A percentile compares a stretch with the other conserved stretches of the same genome.
Evolutionary conservation across 495 filamentous ascomycete species (phyloP).

Genomic region (Chaetomium cochliodes): DNA sequence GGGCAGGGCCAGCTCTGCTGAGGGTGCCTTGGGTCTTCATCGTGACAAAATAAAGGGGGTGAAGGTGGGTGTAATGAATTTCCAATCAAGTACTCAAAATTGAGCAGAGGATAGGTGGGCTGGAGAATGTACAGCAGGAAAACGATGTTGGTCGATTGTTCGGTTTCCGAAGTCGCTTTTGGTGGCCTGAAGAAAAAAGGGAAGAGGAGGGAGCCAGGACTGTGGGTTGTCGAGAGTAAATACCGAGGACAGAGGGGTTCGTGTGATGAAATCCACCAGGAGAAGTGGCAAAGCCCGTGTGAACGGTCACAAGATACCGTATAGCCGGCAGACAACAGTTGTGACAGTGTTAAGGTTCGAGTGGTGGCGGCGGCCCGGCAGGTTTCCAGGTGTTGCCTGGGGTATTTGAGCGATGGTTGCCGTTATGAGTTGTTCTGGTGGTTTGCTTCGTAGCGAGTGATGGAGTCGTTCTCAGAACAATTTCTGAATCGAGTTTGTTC

Average conservation of each 20-base stretch:
- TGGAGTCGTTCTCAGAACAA: background rate
- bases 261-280: background rate
- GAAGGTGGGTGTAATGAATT: background rate
- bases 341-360: too few species aligned
- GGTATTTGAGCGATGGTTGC: too few species aligned
- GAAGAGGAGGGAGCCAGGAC: background rate
- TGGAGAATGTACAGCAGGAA: background rate
- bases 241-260: background rate
- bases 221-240: background rate
- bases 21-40: background rate
- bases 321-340: background rate
- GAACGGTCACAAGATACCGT: background rate
- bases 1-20: background rate
- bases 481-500: background rate
- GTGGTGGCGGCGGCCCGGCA: too few species aligned
- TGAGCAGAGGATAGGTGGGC: background rate
- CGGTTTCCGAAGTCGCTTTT: background rate
- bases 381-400: too few species aligned
- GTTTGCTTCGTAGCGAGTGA: too few species aligned
- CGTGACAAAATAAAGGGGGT: background rate
- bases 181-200: background rate
- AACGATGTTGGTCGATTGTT: background rate
- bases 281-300: background rate
- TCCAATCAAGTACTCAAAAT: slow-evolving; percentile 3
- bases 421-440: too few species aligned